A percentile compares a stretch with the other conserved stretches of the same genome.
These are phyloP conservation scores for Clavispora phyllophila DNA, from an alignment of 805 yeast species.

Conservation along the genomic window DNA sequence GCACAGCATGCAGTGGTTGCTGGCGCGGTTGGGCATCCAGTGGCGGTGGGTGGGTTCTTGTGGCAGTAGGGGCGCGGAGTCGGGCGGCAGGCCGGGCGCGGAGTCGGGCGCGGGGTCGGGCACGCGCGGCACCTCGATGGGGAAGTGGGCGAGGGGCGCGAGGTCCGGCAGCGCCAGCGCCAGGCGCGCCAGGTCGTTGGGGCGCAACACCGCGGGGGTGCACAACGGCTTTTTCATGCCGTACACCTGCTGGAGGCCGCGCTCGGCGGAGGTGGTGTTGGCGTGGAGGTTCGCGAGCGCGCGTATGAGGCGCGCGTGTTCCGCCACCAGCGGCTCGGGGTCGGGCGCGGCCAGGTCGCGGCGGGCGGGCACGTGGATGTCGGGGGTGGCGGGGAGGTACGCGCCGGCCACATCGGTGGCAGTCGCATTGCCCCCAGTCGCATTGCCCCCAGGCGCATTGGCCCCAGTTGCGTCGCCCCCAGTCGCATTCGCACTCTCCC, in stretches of 20 bases:
- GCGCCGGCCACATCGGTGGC: no score
- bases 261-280: slow-evolving; percentile 10
- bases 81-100: slow-evolving; percentile 17
- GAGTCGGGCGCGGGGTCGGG: not conserved
- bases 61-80: slow-evolving; percentile 2
- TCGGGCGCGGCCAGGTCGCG: slow-evolving; percentile 14
- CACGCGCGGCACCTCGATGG: no score
- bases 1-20: slow-evolving; percentile 41
- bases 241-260: slow-evolving; percentile 34
- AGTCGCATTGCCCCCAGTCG: no score
- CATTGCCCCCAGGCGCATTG: no score
- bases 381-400: slow-evolving; percentile 12
- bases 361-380: slow-evolving; percentile 13
- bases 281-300: slow-evolving; percentile 13
- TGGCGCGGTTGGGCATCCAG: slow-evolving; percentile 45
- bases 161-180: slow-evolving; percentile 8
- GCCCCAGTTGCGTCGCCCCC: no score
- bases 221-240: slow-evolving; percentile 43
- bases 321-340: not conserved
- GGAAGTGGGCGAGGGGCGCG: not conserved
- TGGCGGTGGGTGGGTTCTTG: slow-evolving; percentile 51
- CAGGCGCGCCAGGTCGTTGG: slow-evolving; percentile 16
- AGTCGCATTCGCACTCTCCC: no score
- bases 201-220: slow-evolving; percentile 51
- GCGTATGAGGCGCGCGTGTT: slow-evolving; percentile 13